Base-by-base conservation (phyloP, 352 stramenopile genomes). In the Globisporangium takayamanum region DNA sequence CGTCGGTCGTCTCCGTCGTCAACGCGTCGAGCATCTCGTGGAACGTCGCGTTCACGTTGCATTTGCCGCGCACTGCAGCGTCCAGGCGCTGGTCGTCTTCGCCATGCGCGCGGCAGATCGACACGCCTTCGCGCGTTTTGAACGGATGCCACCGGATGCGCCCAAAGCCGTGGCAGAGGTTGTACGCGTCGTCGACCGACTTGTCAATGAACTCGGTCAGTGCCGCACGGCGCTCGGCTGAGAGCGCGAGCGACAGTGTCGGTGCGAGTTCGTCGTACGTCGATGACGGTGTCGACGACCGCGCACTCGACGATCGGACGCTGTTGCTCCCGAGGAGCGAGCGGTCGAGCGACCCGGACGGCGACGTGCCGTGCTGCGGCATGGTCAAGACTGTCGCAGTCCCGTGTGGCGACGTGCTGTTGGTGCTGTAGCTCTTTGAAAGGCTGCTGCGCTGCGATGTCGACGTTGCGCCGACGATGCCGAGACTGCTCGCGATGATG, bases 121-220 rank as follows among this genome's bases (percentile, higher is more conserved):
- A 76, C 50, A 93, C 80, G 48, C 75, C 78, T 20, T 87, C 81
- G 55, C 74, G 72, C 25, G 69, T 79, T 63, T 85, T 78, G 61
- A 73, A 77, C 47, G 78, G 73, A 47, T 84, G 71, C 84, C 84
- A 93, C 44, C 77, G 76, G 54, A 93, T 77, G 44, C 78, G 73
- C 1, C 84, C 81, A 53, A 89, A 88, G 55, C 80, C 81, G 52
- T 90, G 76, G 57, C 80, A 89, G 36, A 93, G 67, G 47, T 88
- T 88, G 66, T 91, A 88, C 25, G 84, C 84, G 64, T 90, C 80
- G 63, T 90, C 81, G 28, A 93, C 80, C 5, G 80, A 84, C 36
- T 64, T 71, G 70, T 93, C 84, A 44, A 89, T 81, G 66, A 90
- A 87, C 54, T 89, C 73, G 12, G 88, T 77, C 37, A 89, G 74